Conservation (phyloP, 208 protist genomes). For the Endotrypanum monterogeii region DNA sequence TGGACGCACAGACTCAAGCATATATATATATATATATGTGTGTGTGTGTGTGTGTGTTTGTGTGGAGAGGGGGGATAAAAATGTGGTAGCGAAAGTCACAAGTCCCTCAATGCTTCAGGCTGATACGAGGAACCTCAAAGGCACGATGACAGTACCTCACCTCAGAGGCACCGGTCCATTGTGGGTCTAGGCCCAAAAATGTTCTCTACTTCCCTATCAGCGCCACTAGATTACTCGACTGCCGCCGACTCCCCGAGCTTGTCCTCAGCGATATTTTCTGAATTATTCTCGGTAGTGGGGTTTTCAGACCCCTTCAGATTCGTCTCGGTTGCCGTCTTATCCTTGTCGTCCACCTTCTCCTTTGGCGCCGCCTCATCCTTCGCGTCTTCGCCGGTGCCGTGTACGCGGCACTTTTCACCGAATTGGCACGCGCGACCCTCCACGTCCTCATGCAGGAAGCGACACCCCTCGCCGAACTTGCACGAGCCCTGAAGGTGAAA, state of each 20-base stretch:
- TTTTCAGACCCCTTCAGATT: conserved; percentile 1
- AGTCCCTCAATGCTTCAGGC: neutral
- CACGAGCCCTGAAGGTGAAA: conserved; percentile 83
- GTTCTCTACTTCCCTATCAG: neutral
- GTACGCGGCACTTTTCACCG: conserved; percentile 67
- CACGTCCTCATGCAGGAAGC: conserved; percentile 79
- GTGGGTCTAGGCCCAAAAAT: neutral
- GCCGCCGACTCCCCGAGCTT: neutral
- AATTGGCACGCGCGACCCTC: conserved; percentile 63
- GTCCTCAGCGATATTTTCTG: neutral
- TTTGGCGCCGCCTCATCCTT: conserved; percentile 13
- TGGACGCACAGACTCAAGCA: too few relatives aligned
- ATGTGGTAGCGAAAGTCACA: neutral
- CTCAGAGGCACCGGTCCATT: neutral
- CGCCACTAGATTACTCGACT: neutral
- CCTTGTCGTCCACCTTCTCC: conserved; percentile 5
- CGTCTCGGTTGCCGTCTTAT: conserved; percentile 2
- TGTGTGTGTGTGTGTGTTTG: too few relatives aligned
- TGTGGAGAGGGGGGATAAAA: neutral
- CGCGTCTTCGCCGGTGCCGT: conserved; percentile 26
- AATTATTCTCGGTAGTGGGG: neutral
- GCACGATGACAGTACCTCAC: neutral
- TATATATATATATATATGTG: too few relatives aligned
- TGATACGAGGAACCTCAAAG: neutral
- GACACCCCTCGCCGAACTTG: conserved; percentile 78